A percentile compares a stretch with the other conserved stretches of the same genome.
These are phyloP conservation scores for Talaromyces sp. DNA, from an alignment of 2,329 filamentous ascomycete genomes.

Conservation along the genomic window DNA sequence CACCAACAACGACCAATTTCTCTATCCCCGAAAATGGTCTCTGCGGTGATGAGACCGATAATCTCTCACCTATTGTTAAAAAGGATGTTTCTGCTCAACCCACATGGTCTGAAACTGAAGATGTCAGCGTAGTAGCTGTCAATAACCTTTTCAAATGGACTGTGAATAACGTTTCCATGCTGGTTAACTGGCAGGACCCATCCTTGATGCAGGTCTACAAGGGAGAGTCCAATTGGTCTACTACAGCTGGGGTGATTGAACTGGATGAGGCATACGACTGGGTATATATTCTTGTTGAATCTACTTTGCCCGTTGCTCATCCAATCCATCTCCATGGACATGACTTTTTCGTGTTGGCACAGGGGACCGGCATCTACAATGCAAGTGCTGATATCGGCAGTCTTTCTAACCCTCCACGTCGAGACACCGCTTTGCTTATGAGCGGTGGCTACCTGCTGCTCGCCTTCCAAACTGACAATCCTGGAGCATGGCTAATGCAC, in stretches of 20 bases:
- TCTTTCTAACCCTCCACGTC: slow-evolving; percentile 28
- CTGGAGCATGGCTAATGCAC: slow-evolving; percentile 39
- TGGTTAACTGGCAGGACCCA: slow-evolving; percentile 12
- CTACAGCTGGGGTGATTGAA: slow-evolving; percentile 19
- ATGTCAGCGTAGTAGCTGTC: slow-evolving; percentile 17
- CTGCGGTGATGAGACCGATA: not conserved
- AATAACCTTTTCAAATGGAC: slow-evolving; percentile 14
- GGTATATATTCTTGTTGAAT: slow-evolving; percentile 23
- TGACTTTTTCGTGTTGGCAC: slow-evolving; percentile 63
- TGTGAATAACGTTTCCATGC: slow-evolving; percentile 14
- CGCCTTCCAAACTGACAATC: slow-evolving; percentile 39
- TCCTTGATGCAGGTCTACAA: slow-evolving; percentile 18
- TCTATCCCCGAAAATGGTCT: not conserved
- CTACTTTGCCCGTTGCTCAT: slow-evolving; percentile 32
- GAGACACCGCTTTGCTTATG: slow-evolving; percentile 36
- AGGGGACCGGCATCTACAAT: slow-evolving; percentile 34
- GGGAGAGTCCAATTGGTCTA: slow-evolving; percentile 13
- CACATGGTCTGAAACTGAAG: not conserved
- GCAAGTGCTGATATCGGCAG: not conserved
- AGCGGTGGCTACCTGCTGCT: slow-evolving; percentile 34
- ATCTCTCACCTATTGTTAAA: not conserved
- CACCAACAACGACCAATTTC: slow-evolving; percentile 16
- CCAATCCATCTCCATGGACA: slow-evolving; percentile 67
- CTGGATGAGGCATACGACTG: slow-evolving; percentile 21
- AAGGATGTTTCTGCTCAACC: not conserved